phyloP scores from a whole-genome alignment of 1,139 yeast species.

The Geotrichum aggregatum region DNA sequence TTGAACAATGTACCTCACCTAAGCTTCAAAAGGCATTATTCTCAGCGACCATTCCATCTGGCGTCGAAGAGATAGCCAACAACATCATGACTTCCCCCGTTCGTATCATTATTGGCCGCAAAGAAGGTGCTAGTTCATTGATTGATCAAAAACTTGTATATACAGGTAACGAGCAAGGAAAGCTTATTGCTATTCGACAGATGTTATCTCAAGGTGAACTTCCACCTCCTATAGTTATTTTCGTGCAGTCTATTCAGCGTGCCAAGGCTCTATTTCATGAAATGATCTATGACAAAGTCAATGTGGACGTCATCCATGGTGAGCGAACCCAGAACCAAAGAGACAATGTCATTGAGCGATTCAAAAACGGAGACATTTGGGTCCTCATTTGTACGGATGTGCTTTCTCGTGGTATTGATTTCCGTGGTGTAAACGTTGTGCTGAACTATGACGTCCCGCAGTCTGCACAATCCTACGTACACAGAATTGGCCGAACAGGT shows the following conservation, averaged over 20 bases:
- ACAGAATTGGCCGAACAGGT: constrained; percentile 97
- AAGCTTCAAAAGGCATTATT: constrained; percentile 64
- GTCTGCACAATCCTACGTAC: constrained; percentile 91
- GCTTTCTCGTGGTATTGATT: constrained; percentile 93
- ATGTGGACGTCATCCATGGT: constrained; percentile 94
- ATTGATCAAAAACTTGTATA: constrained; percentile 81
- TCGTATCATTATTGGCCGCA: constrained; percentile 85
- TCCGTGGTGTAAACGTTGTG: constrained; percentile 90
- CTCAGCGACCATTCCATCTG: constrained; percentile 93
- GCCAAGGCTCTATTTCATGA: constrained; percentile 95
- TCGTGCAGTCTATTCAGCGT: constrained; percentile 85
- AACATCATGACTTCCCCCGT: constrained; percentile 81
- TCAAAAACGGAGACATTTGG: constrained; percentile 90
- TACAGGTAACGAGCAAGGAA: constrained; percentile 94
- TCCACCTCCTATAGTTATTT: constrained; percentile 88
- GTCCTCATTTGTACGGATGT: constrained; percentile 95
- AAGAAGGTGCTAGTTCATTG: constrained; percentile 82
- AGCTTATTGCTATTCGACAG: constrained; percentile 83
- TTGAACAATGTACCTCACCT: constrained; percentile 59
- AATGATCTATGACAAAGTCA: constrained; percentile 79
- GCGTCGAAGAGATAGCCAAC: constrained; percentile 84
- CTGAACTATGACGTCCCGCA: constrained; percentile 96
- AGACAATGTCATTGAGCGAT: constrained; percentile 76
- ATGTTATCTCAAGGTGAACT: constrained; percentile 80
- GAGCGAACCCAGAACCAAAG: constrained; percentile 89